Base-by-base conservation (phyloP, 2,329 filamentous ascomycete species). In the Capronia epimyces region DNA sequence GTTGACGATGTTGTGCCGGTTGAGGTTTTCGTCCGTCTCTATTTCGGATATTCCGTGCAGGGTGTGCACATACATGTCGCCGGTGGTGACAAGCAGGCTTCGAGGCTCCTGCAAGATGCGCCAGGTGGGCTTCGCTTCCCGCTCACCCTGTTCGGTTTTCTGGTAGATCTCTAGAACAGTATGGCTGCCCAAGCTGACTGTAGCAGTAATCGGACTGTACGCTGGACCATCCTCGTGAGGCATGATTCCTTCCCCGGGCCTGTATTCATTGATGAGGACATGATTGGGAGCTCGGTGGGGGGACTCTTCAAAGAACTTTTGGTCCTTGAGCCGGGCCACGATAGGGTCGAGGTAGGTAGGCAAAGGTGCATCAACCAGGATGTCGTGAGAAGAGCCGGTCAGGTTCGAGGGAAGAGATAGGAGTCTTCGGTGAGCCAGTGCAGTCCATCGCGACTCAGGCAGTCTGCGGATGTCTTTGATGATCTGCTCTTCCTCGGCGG, bases 261-360 rank as follows among this genome's bases (percentile, higher is more conserved):
- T 76, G 67, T 97, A 98, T 67, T 96, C 90, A 64, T 98, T 98
- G 61, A 97, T 82, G 31, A 97, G 75, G 40, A 95, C 88, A 69
- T 97, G 93, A 62, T 97, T 98, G 2, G 91, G 88, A 3, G 74
- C 75, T 15, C 73, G 62, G 64, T 97, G 90, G 3, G 87, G 87
- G 44, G 89, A 87, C 16, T 74, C 65, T 1, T 66, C 55, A 63
- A 84, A 85, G 10, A 83, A 69, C 3, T 69, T 69, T 0, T 78
- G 62, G 1, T 62, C 57, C 18, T 71, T 57, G 39, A 77, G 70
- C 29, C 79, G 84, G 2, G 79, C 68, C 44, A 93, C 69, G 41
- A 95, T 73, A 0, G 78, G 72, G 29, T 76, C 70, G 4, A 97
- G 81, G 83, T 88, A 97, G 4, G 71, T 43, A 12, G 91, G 90